Evolutionary conservation across 257 asterid genomes (phyloP), one percentile per base, ranked within the genome.

Genomic region (Rehmannia glutinosa): DNA sequence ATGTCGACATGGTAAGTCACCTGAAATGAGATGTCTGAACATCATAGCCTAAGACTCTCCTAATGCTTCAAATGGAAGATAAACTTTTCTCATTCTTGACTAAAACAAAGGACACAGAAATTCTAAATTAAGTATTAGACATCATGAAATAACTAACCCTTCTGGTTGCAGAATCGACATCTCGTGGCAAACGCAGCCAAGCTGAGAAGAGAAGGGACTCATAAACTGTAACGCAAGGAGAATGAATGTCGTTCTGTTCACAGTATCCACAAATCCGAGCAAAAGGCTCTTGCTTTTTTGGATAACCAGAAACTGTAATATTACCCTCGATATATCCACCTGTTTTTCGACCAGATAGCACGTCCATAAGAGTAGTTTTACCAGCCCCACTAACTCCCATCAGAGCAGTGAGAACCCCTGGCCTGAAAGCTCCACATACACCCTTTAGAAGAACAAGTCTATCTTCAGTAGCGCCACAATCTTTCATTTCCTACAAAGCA

Each of bases 351-450:
- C 93, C 93, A 1, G 89, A 87, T 73, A 86, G 49, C 17, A 86
- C 93, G n/a, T 86, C 93, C 93, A 86, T 79, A 45, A 86, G 81
- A 13, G 93, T 86, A 8, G 93, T 86, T 81, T 86, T 86, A 12
- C 93, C 89, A 0, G 93, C 93, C 42, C 93, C 93, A 21, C 89
- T 86, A 36, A 86, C 89, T 4, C 93, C 93, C 93, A 86, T 86
- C 41, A 86, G 68, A 66, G 93, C 93, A 1, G 89, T 83, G 39
- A 86, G 78, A 52, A 86, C 84, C 21, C 93, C 90, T 1, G 93
- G 93, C 55, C 86, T 81, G 69, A 86, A 86, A 5, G 84, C 84
- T 15, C 93, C 89, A 66, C 87, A 83, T 4, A 86, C 83, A 12
- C 82, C 75, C 68, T 86, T 81, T 54, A 86, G 66, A 58, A 86